Evolutionary conservation across 768 basidiomycete genomes (phyloP), one percentile per base, ranked within the genome.

Genomic region (Zangia roseola): DNA sequence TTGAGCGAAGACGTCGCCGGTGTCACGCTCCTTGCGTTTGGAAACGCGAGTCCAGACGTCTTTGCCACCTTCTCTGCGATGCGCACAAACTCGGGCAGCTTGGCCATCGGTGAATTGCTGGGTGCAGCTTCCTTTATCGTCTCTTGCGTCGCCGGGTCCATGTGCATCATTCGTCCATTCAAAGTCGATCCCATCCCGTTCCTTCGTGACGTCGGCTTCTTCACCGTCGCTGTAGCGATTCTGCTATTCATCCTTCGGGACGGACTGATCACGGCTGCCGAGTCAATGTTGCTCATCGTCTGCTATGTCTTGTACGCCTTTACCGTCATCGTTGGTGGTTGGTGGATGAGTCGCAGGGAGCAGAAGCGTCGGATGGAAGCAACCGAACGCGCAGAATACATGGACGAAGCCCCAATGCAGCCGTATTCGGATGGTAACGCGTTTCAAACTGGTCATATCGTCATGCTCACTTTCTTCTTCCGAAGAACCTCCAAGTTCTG

Each of bases 91-190:
- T 91, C 94, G 4, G 94, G 94, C 8, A 82, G 88, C 47, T 71
- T 99, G 46, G 97, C 97, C 1, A 83, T 99, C 45, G 97, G 97
- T 19, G 97, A 99, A 65, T 77, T 99, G 7, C 74, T 99, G 12
- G 97, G 97, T 6, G 95, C 95, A 2, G 94, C 95, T 0, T 80
- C 91, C 2, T 99, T 99, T 73, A 94, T 99, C 68, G 85, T 91
- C 19, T 92, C 92, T 2, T 92, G 94, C 60, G 97, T 99, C 20
- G 95, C 92, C 12, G 97, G 97, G 8, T 87, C 89, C n/a, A 95
- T 99, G 86, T 94, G 91, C 58, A 84, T 98, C 68, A 93, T 98
- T 69, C 89, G 88, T 49, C 94, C 95, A 0, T 99, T 99, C 71
- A 80, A 82, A 56, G 93, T 98, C 24, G 74, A 86, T 28, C 82